A percentile compares a stretch with the other conserved stretches of the same genome.
phyloP scores from a whole-genome alignment of 805 yeast genomes.

The Yarrowia keelungensis region DNA sequence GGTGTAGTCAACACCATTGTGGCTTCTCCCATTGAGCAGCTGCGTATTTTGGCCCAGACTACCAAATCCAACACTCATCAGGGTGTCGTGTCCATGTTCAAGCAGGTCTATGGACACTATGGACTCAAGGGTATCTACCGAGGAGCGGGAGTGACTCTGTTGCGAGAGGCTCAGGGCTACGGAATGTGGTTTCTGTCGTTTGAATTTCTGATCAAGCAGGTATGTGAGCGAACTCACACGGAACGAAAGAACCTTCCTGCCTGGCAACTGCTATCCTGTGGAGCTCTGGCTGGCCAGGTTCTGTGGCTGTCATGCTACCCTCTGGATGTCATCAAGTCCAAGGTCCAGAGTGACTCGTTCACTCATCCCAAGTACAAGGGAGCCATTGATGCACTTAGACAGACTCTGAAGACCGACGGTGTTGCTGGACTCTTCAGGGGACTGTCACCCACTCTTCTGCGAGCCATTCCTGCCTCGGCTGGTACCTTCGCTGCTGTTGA shows the following conservation, averaged over 20 bases:
- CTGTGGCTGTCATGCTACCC: conserved; percentile 75
- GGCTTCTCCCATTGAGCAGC: conserved; percentile 70
- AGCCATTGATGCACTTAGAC: conserved; percentile 54
- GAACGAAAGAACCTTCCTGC: conserved; percentile 60
- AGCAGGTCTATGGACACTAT: conserved; percentile 64
- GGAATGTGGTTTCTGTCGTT: conserved; percentile 77
- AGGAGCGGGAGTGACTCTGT: conserved; percentile 61
- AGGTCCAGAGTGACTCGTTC: conserved; percentile 62
- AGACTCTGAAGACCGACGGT: conserved; percentile 57
- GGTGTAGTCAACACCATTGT: conserved; percentile 71
- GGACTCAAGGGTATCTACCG: conserved; percentile 58
- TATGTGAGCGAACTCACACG: conserved; percentile 27
- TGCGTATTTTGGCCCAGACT: conserved; percentile 66
- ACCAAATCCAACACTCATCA: conserved; percentile 43
- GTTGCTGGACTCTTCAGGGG: conserved; percentile 63
- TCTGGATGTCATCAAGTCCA: conserved; percentile 68
- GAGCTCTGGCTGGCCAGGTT: conserved; percentile 73
- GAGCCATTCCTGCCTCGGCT: conserved; percentile 75
- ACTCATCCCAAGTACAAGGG: conserved; percentile 51
- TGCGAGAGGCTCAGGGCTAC: conserved; percentile 73
- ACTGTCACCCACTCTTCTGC: conserved; percentile 58
- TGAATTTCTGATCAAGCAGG: conserved; percentile 55
- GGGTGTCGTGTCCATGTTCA: conserved; percentile 43
- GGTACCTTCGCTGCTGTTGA: conserved; percentile 83
- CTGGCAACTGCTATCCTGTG: conserved; percentile 61